phyloP scores from a whole-genome alignment of 2,329 filamentous ascomycete species.

The Mycosphaerelloides madeirae region DNA sequence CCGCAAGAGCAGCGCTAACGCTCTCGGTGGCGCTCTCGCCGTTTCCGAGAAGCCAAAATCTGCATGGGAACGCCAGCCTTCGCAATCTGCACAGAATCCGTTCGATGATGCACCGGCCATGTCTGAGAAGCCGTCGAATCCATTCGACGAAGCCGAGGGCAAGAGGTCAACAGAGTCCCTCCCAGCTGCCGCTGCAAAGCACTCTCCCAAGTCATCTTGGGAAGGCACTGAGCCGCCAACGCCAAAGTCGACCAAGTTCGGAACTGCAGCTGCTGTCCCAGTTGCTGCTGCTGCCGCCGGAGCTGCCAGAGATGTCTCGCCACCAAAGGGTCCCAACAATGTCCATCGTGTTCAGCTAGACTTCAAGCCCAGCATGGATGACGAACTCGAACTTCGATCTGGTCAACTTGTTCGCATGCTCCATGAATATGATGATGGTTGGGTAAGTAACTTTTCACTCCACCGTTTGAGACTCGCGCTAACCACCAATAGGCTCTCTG shows the following conservation, averaged over 20 bases:
- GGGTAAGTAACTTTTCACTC: slow-evolving; percentile 59
- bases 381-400: slow-evolving; percentile 76
- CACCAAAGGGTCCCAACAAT: slow-evolving; percentile 50
- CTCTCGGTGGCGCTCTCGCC: slow-evolving; percentile 27
- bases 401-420: slow-evolving; percentile 84
- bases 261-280: slow-evolving; percentile 35
- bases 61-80: slow-evolving; percentile 38
- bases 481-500: slow-evolving; percentile 66
- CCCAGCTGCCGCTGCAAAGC: slow-evolving; percentile 8
- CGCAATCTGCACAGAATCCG: slow-evolving; percentile 29
- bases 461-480: slow-evolving; percentile 9
- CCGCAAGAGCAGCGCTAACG: slow-evolving; percentile 37
- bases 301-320: slow-evolving; percentile 24
- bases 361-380: slow-evolving; percentile 86
- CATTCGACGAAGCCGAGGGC: slow-evolving; percentile 28
- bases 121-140: slow-evolving; percentile 27
- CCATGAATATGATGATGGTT: slow-evolving; percentile 97
- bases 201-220: slow-evolving; percentile 17
- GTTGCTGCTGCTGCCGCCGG: slow-evolving; percentile 36
- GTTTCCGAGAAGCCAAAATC: slow-evolving; percentile 28
- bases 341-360: slow-evolving; percentile 93
- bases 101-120: slow-evolving; percentile 32
- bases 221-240: slow-evolving; percentile 20
- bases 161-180: slow-evolving; percentile 14
- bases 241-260: slow-evolving; percentile 26